These are phyloP conservation scores for Blumeriella jaapii DNA, from an alignment of 2,329 filamentous ascomycete genomes.

Conservation along the genomic window DNA sequence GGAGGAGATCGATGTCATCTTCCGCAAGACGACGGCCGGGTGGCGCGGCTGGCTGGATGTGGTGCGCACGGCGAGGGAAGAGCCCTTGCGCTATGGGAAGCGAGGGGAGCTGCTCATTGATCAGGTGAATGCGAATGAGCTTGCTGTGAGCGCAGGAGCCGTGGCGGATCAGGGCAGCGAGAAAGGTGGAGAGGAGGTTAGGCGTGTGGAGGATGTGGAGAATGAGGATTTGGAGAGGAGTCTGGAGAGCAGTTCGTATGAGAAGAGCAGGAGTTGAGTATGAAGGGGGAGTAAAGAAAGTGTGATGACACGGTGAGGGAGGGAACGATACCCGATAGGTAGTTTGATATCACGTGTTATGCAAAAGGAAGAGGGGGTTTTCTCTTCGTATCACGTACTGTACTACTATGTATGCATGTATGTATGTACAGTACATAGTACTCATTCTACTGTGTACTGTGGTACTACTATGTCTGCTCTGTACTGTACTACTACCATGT, in stretches of 20 bases:
- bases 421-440: too few relatives aligned
- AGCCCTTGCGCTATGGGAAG: constrained; percentile 46
- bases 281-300: background rate
- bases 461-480: too few relatives aligned
- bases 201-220: constrained; percentile 9
- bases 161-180: constrained; percentile 1
- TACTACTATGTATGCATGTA: too few relatives aligned
- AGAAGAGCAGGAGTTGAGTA: background rate
- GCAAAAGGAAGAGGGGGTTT: too few relatives aligned
- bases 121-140: constrained; percentile 22
- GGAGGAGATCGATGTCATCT: constrained; percentile 57
- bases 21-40: constrained; percentile 38
- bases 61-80: constrained; percentile 33
- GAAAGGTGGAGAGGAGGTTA: constrained; percentile 1
- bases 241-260: background rate
- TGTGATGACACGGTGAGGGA: background rate
- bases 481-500: too few relatives aligned
- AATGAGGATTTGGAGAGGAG: constrained; percentile 1
- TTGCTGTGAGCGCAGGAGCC: constrained; percentile 8
- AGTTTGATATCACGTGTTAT: too few relatives aligned
- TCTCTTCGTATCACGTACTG: too few relatives aligned
- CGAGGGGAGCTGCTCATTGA: constrained; percentile 41
- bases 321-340: background rate
- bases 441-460: too few relatives aligned
- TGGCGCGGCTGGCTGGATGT: constrained; percentile 30